Evolutionary conservation across 139 green algal genomes (phyloP).

Genomic region (Zygnema cylindricum): DNA sequence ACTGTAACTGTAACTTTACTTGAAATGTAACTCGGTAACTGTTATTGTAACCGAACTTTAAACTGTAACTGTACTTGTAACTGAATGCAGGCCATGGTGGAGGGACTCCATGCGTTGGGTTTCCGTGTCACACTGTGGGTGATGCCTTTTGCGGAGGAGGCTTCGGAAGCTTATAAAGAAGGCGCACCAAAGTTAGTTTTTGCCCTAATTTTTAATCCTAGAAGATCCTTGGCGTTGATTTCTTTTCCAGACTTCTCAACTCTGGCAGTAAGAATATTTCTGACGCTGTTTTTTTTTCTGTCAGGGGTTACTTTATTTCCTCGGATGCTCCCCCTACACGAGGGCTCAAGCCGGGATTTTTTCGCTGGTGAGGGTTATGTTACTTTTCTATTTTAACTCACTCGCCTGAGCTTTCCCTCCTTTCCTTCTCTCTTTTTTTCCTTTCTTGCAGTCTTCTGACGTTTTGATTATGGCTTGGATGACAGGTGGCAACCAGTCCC

Average conservation of each 20-base stretch:
- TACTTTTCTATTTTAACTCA: slow-evolving; percentile 33
- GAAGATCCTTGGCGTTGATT: too few species aligned
- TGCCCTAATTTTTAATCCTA: too few species aligned
- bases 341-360: slow-evolving; percentile 64
- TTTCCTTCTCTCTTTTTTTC: slow-evolving; percentile 9
- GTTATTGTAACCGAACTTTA: too few species aligned
- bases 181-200: slow-evolving; percentile 51
- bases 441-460: background rate
- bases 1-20: too few species aligned
- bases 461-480: background rate
- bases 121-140: slow-evolving; percentile 79
- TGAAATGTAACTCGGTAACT: too few species aligned
- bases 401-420: slow-evolving; percentile 25
- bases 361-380: slow-evolving; percentile 39
- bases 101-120: slow-evolving; percentile 70
- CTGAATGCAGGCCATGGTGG: slow-evolving; percentile 72
- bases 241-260: too few species aligned
- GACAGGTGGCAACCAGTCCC: slow-evolving; percentile 67
- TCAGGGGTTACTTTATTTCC: slow-evolving; percentile 72
- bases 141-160: slow-evolving; percentile 73
- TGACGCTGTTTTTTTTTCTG: slow-evolving; percentile 26
- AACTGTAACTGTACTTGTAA: too few species aligned
- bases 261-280: too few species aligned
- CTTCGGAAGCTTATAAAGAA: slow-evolving; percentile 70
- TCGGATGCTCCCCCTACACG: slow-evolving; percentile 33